Base-by-base conservation (phyloP, 129 eudicot species). In the Cynara cardunculus region DNA sequence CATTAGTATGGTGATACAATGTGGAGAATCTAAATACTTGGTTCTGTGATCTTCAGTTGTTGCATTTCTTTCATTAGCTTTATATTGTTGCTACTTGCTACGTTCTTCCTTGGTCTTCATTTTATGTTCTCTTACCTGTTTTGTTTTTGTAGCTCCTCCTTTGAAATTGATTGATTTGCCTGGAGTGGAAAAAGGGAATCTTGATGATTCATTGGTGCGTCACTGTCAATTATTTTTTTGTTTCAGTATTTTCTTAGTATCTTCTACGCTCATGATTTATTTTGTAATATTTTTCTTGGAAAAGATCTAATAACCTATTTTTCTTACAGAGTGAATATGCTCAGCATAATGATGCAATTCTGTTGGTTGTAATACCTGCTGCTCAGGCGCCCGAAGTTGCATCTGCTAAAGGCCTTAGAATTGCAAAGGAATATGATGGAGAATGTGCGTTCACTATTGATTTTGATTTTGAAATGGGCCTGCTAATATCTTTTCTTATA, bases 121-220 rank as follows among this genome's bases (percentile, higher is more conserved):
- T 21, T 37, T 27, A 24, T 44, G 24, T 75, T 81, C 19, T 66
- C 19, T 66, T 30, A 82, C 34, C 3, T 76, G 53, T 27, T 70
- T 21, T 71, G 34, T 61, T 77, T 56, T 41, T 88, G 74, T 87
- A 96, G 99, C 93, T 78, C 98, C 98, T 62, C 92, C 99, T 27
- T 75, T 96, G 89, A 96, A 95, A 75, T 75, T 96, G 88, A 74
- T 96, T 78, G 99, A 92, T 86, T 85, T 96, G 73, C 99, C 99
- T 64, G 99, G 99, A 37, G 94, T 88, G 19, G 99, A 96, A 30
- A 94, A 93, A 84, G 90, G 95, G 64, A 92, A 82, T 86, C 85
- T 91, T 68, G 99, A 89, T 76, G 98, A 96, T 80, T 89, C 98
- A 66, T 71, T 93, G 99, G 99, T 96, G 73, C 83, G 90, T 82